Base-by-base conservation (phyloP, 495 filamentous ascomycete genomes). In the Aspergillus ellipticus region DNA sequence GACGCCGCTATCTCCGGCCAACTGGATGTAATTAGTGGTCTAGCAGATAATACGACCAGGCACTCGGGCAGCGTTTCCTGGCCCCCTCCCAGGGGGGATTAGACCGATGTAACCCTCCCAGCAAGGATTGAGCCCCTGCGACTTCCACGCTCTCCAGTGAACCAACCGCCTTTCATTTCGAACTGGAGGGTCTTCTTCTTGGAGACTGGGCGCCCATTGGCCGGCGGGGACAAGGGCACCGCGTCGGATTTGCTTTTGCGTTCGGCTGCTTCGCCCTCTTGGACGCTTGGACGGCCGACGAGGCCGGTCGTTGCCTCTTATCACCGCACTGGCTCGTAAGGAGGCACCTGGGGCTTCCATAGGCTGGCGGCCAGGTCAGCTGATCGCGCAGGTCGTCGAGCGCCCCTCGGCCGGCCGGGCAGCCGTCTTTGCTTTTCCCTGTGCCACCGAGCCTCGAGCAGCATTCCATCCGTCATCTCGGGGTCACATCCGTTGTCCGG, bases 11-110 rank as follows among this genome's bases (percentile, higher is more conserved):
- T 48, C 20, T 48, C 15, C 22, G 20, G 13, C 28, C 15, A 17
- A 16, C 45, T 28, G 45, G 28, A 29, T 48, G 45, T 48, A 48
- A 48, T 10, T 48, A 48, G 21, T 48, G 45, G 8, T 48, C 28
- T 28, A 28, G 45, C 45, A 48, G 45, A 48, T 31, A 48, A 48
- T 48, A n/a, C 45, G 24, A 48, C 22, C 45, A n/a, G 28, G 21
- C 26, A n/a, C 15, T 48, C 11, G 15, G 24, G 4, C 26, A 11
- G 15, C 22, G 6, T 29, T 13, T 10, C 9, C 2, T 24, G 22
- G 24, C 24, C 15, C 24, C 45, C 16, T 16, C 4, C 24, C 24
- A 8, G 45, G 15, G 20, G 20, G 21, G 35, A 39, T 39, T 39
- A n/a, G 35, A 39, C 35, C n/a, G 35, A 39, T 39, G 35, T 39